Base-by-base conservation (phyloP, 345 rosid genomes). In the Dipteronia sinensis region DNA sequence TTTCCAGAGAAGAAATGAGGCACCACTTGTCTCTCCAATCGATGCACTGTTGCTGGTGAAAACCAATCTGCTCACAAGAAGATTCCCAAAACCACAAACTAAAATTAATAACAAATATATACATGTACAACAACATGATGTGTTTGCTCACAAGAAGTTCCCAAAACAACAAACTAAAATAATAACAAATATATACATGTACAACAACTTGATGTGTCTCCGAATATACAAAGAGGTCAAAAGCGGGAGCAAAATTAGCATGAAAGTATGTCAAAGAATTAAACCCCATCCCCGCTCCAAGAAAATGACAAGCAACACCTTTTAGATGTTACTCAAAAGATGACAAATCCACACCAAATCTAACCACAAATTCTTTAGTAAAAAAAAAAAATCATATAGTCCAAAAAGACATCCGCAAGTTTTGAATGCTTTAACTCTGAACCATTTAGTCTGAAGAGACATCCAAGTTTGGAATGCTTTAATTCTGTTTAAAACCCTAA, bases 1-100 rank as follows among this genome's bases (percentile, higher is more conserved):
- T 96, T 96, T 59, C 98, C 99, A 77, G 97, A 91, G 89, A 96
- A 96, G 84, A 85, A 96, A 82, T 90, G 97, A 0, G 99, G 99
- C 84, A 94, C 98, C 77, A 92, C 99, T 88, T 96, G 99, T 72
- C 99, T 88, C 83, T 96, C 99, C 77, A 94, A 81, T 80, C 99
- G 89, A 90, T 96, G 87, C 76, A 96, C 97, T 10, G 86, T 77
- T 25, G 87, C 73, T 56, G 95, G 98, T 63, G 98, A 89, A 87
- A 96, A 96, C 99, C 99, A 96, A 83, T 90, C 98, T 96, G 84
- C 67, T 61, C 81, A 74, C 49, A 67, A 46, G 55, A 81, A 51
- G 78, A 72, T 42, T 42, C 76, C 71, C 78, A 61, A 51, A 62
- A 66, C 31, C 25, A 55, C 70, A n/a, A 42, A 17, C 44, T 69